phyloP scores from a whole-genome alignment of 2,329 filamentous ascomycete genomes.

The Fragosphaeria purpurea region DNA sequence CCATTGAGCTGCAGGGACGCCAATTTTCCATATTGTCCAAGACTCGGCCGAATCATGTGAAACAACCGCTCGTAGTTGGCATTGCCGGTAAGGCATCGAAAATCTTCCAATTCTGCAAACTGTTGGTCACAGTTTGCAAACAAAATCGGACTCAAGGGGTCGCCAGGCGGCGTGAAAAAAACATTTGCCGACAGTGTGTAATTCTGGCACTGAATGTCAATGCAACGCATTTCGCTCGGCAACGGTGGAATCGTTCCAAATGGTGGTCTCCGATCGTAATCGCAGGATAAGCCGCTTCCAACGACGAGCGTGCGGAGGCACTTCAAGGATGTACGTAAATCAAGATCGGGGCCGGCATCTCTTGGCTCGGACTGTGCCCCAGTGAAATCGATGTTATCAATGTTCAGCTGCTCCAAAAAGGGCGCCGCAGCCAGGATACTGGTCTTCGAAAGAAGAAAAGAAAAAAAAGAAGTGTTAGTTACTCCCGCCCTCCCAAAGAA shows the following conservation, averaged over 20 bases:
- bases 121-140: neutral
- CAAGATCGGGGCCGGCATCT: too few relatives aligned
- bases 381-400: neutral
- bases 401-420: conserved; percentile 9
- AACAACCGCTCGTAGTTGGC: too few relatives aligned
- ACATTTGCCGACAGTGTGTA: neutral
- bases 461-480: too few relatives aligned
- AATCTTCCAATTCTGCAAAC: too few relatives aligned
- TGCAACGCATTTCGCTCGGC: conserved; percentile 4
- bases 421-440: neutral
- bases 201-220: conserved; percentile 6
- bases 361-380: too few relatives aligned
- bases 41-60: too few relatives aligned
- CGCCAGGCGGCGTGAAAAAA: neutral
- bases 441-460: neutral
- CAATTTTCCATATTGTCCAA: neutral
- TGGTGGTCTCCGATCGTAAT: too few relatives aligned
- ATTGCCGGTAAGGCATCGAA: too few relatives aligned
- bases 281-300: neutral
- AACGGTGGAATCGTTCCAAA: conserved; percentile 3
- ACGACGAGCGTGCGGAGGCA: conserved; percentile 9
- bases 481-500: too few relatives aligned
- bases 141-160: neutral
- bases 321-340: neutral
- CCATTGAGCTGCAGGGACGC: conserved; percentile 10